These are phyloP conservation scores for Clonostachys solani DNA, from an alignment of 2,329 filamentous ascomycete genomes.

Conservation along the genomic window DNA sequence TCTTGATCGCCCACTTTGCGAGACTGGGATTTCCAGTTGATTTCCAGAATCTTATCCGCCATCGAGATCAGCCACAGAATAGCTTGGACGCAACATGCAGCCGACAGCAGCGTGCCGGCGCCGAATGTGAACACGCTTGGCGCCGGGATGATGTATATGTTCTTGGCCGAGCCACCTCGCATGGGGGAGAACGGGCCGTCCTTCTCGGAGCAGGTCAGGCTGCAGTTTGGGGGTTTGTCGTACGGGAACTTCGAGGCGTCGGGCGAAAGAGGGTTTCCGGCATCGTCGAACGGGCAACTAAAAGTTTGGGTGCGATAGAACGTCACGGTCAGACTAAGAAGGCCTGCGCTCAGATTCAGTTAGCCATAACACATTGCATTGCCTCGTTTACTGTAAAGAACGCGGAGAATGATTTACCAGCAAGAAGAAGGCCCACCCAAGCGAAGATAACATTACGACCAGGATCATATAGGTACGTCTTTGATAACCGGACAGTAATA, in stretches of 20 bases:
- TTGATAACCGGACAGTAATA: constrained; percentile 54
- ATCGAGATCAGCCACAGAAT: constrained; percentile 58
- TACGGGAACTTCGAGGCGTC: constrained; percentile 38
- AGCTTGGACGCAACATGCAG: constrained; percentile 61
- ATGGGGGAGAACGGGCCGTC: constrained; percentile 50
- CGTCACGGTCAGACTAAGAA: constrained; percentile 59
- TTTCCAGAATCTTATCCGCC: constrained; percentile 60
- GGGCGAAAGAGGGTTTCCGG: constrained; percentile 24
- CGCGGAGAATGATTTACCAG: constrained; percentile 33
- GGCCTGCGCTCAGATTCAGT: constrained; percentile 26
- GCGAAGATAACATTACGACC: constrained; percentile 63
- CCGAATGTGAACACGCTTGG: constrained; percentile 53
- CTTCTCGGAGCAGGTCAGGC: constrained; percentile 36
- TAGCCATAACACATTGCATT: background rate
- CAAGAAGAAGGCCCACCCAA: constrained; percentile 58
- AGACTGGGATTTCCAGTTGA: constrained; percentile 48
- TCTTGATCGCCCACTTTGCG: constrained; percentile 19
- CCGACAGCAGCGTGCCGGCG: constrained; percentile 54
- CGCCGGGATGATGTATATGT: constrained; percentile 59
- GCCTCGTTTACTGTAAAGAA: background rate
- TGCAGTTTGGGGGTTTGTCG: constrained; percentile 31
- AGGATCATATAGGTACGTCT: constrained; percentile 59
- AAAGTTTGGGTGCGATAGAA: constrained; percentile 51
- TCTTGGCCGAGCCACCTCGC: constrained; percentile 48
- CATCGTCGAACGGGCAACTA: constrained; percentile 33